Evolutionary conservation across 129 eudicot species (phyloP).

Genomic region (Saposhnikovia divaricata): DNA sequence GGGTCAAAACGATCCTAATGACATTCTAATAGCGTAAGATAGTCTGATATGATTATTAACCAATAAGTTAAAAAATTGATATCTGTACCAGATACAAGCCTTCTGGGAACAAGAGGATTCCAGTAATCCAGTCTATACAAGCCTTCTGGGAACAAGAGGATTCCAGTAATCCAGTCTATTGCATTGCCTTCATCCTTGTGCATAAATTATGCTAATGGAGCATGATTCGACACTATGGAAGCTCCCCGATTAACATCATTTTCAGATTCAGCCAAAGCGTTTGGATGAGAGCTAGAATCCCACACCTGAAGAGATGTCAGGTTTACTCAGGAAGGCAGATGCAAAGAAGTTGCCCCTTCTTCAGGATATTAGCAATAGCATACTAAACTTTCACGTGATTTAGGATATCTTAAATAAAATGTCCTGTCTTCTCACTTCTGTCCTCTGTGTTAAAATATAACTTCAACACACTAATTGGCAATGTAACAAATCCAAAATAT

Average conservation of each 20-base stretch:
- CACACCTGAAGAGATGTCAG: conserved; percentile 45
- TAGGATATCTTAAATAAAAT: background rate
- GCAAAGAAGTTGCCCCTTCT: background rate
- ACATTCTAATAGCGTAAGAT: background rate
- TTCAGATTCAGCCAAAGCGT: conserved; percentile 60
- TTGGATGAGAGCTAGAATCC: conserved; percentile 76
- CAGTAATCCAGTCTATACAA: no score
- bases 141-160: no score
- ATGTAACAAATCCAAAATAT: background rate
- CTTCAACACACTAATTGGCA: background rate
- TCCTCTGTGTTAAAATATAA: background rate
- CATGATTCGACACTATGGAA: conserved; percentile 38
- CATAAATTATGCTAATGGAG: conserved; percentile 58
- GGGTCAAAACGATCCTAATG: background rate
- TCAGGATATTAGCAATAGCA: background rate
- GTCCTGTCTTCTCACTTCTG: background rate
- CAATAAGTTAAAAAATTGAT: background rate
- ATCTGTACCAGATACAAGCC: conserved; percentile 73
- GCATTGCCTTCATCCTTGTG: conserved; percentile 98
- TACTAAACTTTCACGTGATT: background rate
- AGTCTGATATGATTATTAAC: background rate
- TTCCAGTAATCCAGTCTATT: conserved; percentile 97
- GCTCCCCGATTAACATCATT: conserved; percentile 36
- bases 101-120: conserved; percentile 79
- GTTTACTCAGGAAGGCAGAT: background rate